phyloP scores from a whole-genome alignment of 495 filamentous ascomycete species.

The Aspergillus ellipticus region DNA sequence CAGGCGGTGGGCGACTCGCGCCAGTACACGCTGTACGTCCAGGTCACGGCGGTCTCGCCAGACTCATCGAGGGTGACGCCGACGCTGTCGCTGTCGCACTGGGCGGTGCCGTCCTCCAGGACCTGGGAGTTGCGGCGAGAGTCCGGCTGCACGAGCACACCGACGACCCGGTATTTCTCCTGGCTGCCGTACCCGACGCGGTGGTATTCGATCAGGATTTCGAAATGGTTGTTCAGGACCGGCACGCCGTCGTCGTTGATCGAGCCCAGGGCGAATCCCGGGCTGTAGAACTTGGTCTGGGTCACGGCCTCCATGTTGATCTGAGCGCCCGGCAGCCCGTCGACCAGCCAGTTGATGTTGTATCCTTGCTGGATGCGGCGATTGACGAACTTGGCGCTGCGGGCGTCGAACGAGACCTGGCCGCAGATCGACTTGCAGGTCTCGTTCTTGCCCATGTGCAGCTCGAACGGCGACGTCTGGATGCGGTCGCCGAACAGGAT shows the following conservation, averaged over 20 bases:
- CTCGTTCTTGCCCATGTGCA: conserved; percentile 80
- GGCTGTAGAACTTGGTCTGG: conserved; percentile 72
- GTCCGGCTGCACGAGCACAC: conserved; percentile 77
- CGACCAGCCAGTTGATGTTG: conserved; percentile 91
- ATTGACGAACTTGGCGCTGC: conserved; percentile 75
- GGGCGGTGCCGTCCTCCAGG: conserved; percentile 51
- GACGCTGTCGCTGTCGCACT: conserved; percentile 52
- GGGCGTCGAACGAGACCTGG: conserved; percentile 59
- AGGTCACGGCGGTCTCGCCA: conserved; percentile 66
- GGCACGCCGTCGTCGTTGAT: conserved; percentile 52
- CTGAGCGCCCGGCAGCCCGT: conserved; percentile 88
- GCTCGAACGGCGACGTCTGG: conserved; percentile 82
- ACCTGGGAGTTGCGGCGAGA: conserved; percentile 61
- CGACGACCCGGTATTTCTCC: conserved; percentile 79
- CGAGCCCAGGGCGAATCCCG: conserved; percentile 81
- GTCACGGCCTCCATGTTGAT: conserved; percentile 69
- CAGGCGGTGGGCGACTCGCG: conserved; percentile 71
- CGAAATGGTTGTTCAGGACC: conserved; percentile 85
- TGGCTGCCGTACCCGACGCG: conserved; percentile 53
- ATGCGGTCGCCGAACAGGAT: conserved; percentile 97
- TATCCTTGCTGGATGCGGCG: conserved; percentile 74
- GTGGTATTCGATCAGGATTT: conserved; percentile 93
- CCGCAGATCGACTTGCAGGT: conserved; percentile 77
- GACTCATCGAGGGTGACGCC: conserved; percentile 62
- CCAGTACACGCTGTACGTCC: conserved; percentile 93